Conservation (phyloP, 495 filamentous ascomycete genomes). For the Talaromyces adpressus region DNA sequence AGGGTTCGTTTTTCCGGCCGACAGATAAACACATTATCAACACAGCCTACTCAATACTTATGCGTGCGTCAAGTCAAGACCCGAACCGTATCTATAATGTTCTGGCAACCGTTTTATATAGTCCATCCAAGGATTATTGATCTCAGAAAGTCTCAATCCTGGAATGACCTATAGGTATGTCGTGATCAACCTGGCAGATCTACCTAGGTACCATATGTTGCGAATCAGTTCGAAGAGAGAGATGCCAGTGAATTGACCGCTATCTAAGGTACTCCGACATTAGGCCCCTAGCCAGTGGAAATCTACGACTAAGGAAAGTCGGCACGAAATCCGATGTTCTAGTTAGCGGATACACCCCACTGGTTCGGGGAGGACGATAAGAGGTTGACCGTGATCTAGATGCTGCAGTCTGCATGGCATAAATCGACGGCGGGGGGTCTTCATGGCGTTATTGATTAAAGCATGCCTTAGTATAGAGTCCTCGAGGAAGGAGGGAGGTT, state of each 20-base stretch:
- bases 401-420: background rate
- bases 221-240: background rate
- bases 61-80: background rate
- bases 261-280: background rate
- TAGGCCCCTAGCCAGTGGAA: background rate
- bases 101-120: background rate
- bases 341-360: background rate
- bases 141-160: background rate
- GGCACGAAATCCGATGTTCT: background rate
- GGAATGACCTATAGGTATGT: background rate
- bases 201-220: background rate
- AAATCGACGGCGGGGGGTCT: background rate
- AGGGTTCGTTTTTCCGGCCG: no score
- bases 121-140: background rate
- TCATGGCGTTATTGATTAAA: background rate
- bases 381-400: background rate
- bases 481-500: background rate
- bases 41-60: background rate
- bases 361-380: background rate
- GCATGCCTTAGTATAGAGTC: background rate
- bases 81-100: background rate
- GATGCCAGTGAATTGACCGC: background rate
- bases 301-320: background rate
- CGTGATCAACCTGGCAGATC: background rate
- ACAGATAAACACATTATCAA: background rate